Base-by-base conservation (phyloP, 768 basidiomycete species). In the Naganishia vishniacii region DNA sequence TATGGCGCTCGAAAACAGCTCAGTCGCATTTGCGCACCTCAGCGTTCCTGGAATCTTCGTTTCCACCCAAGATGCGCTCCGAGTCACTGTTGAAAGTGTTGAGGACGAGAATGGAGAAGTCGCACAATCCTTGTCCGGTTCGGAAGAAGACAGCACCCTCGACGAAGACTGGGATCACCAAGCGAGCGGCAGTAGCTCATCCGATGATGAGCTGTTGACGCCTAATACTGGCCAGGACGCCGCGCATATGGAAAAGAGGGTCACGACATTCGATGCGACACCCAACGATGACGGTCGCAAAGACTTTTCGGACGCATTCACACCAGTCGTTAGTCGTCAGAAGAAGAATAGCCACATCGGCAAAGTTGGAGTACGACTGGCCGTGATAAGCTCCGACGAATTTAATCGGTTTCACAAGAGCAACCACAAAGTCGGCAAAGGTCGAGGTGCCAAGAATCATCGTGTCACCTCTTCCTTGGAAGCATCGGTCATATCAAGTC, bases 381-480 rank as follows among this genome's bases (percentile, higher is more conserved):
- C 53, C 18, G 53, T 56, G 5, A 34, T 56, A 8, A 56, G 34
- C n/a, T 56, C 53, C 5, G 53, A 56, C 23, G 53, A 56, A 56
- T 56, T 56, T n/a, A 23, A 37, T 9, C 37, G 34, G 25, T 26
- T 56, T 20, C 53, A 56, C 37, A 41, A 37, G 32, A 25, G 34
- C 3, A 23, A 32, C 3, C 13, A 32, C 2, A 56, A 25, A n/a
- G 23, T 26, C 18, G 15, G 28, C 53, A 56, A 15, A 29, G 23
- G 11, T 37, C 34, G 37, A 23, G 34, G 20, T 4, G 20, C 20
- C 7, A 32, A 20, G 18, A 11, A 20, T 40, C 34, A 40, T 40
- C 32, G 37, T 20, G 53, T 32, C 3, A 56, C 34, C 20, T 56
- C 53, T 25, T 18, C 34, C 1, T 26, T 56, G 34, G 40, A 56